Base-by-base conservation (phyloP, 768 basidiomycete genomes). In the Asterophora lycoperdoides region DNA sequence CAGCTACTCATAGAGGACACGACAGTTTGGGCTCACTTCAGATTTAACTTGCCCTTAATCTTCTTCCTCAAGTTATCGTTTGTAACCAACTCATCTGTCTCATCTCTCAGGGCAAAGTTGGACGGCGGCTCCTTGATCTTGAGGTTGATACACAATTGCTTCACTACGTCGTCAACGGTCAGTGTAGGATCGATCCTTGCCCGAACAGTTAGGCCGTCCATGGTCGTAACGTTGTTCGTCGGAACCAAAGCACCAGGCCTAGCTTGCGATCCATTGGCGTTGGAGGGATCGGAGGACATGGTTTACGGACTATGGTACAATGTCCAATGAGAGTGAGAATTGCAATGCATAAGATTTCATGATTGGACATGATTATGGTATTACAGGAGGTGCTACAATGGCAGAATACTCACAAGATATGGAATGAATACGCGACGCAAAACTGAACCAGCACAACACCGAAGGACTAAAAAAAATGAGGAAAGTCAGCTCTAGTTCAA, bases 151-250 rank as follows among this genome's bases (percentile, higher is more conserved):
- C 89, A 91, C 8, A 93, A 77, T 64, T 91, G 89, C 48, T 80
- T 82, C 43, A 93, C 78, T 48, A 93, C 91, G 62, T 93, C 90
- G 44, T 87, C 82, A 44, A 91, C 90, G 5, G 84, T 81, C 26
- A 92, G 73, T 5, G 88, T 83, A 13, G 87, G 86, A 62, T 93
- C 90, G 56, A 93, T 93, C 51, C 90, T 81, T 9, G 88, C 84
- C 53, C 89, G 83, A 17, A 92, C 88, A 37, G 83, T 83, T 26
- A 77, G 58, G 36, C 88, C 88, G 15, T 88, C 84, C 48, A 75
- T 79, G 6, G 86, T 89, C 2, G 86, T 83, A 42, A 93, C 88
- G 48, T 77, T 88, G 66, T 93, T 93, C 8, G 90, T 93, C 7
- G 90, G 90, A 2, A 90, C 78, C 28, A 90, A 73, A 5, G 73